A percentile compares a stretch with the other conserved stretches of the same genome.
These are phyloP conservation scores for Trifolium dubium DNA, from an alignment of 306 rosid genomes.

Conservation along the genomic window DNA sequence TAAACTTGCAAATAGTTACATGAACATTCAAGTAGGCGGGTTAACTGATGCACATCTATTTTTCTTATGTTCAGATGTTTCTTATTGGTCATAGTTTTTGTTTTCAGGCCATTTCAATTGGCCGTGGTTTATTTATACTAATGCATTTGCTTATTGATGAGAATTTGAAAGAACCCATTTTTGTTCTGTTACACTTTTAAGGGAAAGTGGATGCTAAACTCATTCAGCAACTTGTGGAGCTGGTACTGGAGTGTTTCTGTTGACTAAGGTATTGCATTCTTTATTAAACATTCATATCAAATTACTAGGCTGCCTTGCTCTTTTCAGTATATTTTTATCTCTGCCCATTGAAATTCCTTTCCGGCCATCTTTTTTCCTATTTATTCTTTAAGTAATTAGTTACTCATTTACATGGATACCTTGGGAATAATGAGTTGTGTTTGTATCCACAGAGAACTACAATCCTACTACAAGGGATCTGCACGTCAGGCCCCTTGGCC, in stretches of 20 bases:
- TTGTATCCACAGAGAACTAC: constrained; percentile 72
- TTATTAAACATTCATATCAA: constrained; percentile 20
- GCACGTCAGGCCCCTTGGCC: constrained; percentile 99
- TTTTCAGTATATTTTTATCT: not conserved
- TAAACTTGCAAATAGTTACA: not conserved
- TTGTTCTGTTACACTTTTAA: constrained; percentile 37
- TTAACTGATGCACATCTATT: not conserved
- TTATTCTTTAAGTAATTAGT: constrained; percentile 16
- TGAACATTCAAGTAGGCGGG: constrained; percentile 7
- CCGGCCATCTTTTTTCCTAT: constrained; percentile 25
- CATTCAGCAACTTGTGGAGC: constrained; percentile 93
- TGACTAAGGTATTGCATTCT: constrained; percentile 64
- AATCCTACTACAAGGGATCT: constrained; percentile 80
- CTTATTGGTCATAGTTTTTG: not conserved
- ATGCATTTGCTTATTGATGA: constrained; percentile 32
- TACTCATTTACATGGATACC: constrained; percentile 3
- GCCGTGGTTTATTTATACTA: constrained; percentile 21
- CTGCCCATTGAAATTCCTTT: constrained; percentile 8
- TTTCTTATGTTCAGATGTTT: constrained; percentile 3
- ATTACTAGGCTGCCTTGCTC: constrained; percentile 19
- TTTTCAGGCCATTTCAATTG: constrained; percentile 19
- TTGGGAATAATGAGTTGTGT: constrained; percentile 22
- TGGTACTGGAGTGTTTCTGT: constrained; percentile 88
- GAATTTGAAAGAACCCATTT: constrained; percentile 30
- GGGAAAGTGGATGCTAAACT: constrained; percentile 89